Percentiles rank a stretch among this genome's conserved stretches.
Conservation (phyloP, 306 rosid genomes). For the Nissolia schottii region DNA sequence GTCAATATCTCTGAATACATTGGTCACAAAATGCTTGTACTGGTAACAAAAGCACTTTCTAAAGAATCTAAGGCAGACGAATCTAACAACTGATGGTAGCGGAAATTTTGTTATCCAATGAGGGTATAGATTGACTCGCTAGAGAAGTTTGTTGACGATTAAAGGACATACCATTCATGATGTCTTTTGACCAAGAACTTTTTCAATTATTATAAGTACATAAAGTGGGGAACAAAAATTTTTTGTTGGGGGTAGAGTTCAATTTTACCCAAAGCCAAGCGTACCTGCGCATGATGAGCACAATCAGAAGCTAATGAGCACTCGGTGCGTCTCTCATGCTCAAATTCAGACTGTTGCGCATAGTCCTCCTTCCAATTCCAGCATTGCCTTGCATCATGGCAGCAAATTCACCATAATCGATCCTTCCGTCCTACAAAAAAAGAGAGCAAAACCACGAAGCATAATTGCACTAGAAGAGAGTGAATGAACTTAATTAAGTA, state of each 20-base stretch:
- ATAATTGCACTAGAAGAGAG: slow-evolving; percentile 9
- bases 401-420: slow-evolving; percentile 86
- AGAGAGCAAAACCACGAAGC: slow-evolving; percentile 22
- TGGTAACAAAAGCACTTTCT: neutral
- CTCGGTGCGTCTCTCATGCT: slow-evolving; percentile 90
- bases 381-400: slow-evolving; percentile 97
- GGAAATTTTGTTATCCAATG: neutral
- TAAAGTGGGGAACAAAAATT: neutral
- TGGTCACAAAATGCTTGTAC: neutral
- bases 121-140: neutral
- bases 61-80: neutral
- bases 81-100: neutral
- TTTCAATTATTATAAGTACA: slow-evolving; percentile 7
- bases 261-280: slow-evolving; percentile 19
- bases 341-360: slow-evolving; percentile 86
- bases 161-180: neutral
- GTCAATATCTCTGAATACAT: neutral
- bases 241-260: neutral
- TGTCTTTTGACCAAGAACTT: neutral
- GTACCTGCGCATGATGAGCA: slow-evolving; percentile 49
- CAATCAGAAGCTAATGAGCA: slow-evolving; percentile 44
- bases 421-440: slow-evolving; percentile 75
- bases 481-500: neutral
- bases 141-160: neutral
- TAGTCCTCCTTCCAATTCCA: slow-evolving; percentile 87